Conservation (phyloP, 768 basidiomycete genomes). For the Filobasidium wieringae region DNA sequence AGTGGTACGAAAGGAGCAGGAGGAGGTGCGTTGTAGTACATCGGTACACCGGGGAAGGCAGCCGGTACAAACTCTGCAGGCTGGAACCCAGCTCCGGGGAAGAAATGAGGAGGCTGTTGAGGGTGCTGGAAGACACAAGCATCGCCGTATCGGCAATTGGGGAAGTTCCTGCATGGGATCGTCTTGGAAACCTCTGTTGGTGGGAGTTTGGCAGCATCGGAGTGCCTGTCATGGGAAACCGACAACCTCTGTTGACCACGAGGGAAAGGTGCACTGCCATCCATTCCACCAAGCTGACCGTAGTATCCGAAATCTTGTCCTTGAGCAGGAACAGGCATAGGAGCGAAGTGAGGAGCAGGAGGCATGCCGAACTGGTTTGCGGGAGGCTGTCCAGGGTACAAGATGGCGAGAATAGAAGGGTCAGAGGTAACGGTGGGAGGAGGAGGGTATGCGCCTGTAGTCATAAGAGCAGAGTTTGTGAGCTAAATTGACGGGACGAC, state of each 20-base stretch:
- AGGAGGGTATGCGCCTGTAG: conserved; percentile 32
- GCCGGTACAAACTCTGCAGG: conserved; percentile 4
- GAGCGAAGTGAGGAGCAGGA: conserved; percentile 19
- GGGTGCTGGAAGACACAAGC: conserved; percentile 39
- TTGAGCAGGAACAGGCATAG: conserved; percentile 15
- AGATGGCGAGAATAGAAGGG: conserved; percentile 28
- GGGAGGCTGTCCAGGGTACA: conserved; percentile 22
- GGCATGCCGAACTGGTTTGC: conserved; percentile 19
- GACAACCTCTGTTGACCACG: conserved; percentile 13
- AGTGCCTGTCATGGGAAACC: conserved; percentile 5
- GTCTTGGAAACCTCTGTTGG: conserved; percentile 37
- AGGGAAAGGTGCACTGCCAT: conserved; percentile 16
- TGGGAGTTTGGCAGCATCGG: conserved; percentile 31
- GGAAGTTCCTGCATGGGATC: conserved; percentile 40
- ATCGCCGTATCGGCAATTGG: conserved; percentile 38
- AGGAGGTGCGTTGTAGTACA: conserved; percentile 8
- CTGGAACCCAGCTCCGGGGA: conserved; percentile 13
- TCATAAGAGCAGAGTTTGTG: not conserved
- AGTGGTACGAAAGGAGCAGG: conserved; percentile 13
- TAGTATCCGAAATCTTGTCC: not conserved
- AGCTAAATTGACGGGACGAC: not conserved
- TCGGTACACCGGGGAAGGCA: conserved; percentile 7
- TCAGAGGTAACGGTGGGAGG: conserved; percentile 34
- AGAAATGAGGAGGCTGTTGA: conserved; percentile 19
- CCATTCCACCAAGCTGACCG: not conserved